Evolutionary conservation across 164 flowering plant species (phyloP), one percentile per base, ranked within the genome.

Genomic region (Vitis labrusca): DNA sequence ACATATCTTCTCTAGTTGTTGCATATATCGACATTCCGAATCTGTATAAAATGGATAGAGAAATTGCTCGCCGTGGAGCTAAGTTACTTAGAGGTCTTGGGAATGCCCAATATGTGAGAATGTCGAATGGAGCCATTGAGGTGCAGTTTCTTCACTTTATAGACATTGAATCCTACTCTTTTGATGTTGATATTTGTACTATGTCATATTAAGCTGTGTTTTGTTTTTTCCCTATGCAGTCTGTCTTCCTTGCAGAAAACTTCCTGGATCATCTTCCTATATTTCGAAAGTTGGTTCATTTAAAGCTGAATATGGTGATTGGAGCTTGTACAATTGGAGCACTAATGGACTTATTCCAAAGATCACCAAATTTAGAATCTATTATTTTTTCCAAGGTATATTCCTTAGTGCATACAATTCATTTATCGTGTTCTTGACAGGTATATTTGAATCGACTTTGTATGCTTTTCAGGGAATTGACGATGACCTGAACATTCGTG

Each of bases 1-100:
- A 65, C 50, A 59, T 65, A 3, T 30, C 68, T 53, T 53, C 68
- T 13, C 23, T 53, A 16, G 48, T 54, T 9, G n/a, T 30, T 51
- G 68, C 56, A 0, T 65, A 57, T n/a, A 53, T 64, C 52, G 44
- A 64, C 48, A 29, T 52, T 65, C 68, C 68, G 15, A 53, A 65
- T 52, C 15, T 53, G 37, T 64, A 23, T 64, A 55, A 50, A 55
- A 51, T n/a, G 29, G 7, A 10, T 50, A 48, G 16, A 8, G 66
- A 49, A 49, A 23, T 50, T 12, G 32, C 66, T 19, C 16, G 32
- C 37, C 56, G 37, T 50, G 66, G 53, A 63, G 66, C 13, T 11
- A 63, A 63, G 54, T 55, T 64, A 49, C 44, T 50, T 19, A 64
- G 56, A 13, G 66, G 56, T 30, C 44, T 64, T 50, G 10, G 12